Evolutionary conservation across 768 basidiomycete species (phyloP).

Genomic region (Tricholoma matsutake): DNA sequence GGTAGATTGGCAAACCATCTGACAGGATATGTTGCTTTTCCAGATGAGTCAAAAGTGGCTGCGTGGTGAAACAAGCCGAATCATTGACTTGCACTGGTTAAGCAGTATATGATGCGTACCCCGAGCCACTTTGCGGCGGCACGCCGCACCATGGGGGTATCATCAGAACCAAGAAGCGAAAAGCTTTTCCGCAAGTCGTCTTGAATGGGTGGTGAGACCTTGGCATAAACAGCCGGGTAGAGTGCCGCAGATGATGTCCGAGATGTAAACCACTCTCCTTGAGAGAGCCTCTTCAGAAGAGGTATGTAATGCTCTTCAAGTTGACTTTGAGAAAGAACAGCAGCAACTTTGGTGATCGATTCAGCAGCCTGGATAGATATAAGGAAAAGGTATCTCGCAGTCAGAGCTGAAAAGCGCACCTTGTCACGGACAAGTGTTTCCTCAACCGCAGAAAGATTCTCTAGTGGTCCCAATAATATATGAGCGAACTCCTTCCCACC

Average conservation of each 20-base stretch:
- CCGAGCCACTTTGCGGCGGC: constrained; percentile 97
- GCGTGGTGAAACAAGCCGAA: constrained; percentile 2
- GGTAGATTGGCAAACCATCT: constrained; percentile 90
- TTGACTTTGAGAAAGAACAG: constrained; percentile 70
- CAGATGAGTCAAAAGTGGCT: constrained; percentile 81
- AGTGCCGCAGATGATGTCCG: constrained; percentile 94
- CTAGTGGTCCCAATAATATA: constrained; percentile 84
- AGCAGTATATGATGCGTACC: constrained; percentile 47
- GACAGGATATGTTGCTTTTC: constrained; percentile 77
- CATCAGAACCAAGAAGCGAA: constrained; percentile 79
- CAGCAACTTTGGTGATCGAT: constrained; percentile 88
- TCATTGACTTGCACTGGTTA: not conserved
- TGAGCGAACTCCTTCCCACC: constrained; percentile 89
- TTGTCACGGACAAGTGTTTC: constrained; percentile 98
- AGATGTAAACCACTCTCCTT: constrained; percentile 98
- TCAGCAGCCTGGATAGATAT: constrained; percentile 73
- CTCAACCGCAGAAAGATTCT: constrained; percentile 94
- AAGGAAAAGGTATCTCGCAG: constrained; percentile 7
- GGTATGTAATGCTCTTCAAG: constrained; percentile 92
- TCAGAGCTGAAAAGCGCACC: constrained; percentile 42
- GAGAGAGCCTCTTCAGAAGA: constrained; percentile 81
- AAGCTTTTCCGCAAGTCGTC: constrained; percentile 90
- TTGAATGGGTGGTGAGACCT: constrained; percentile 68
- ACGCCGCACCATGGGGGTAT: constrained; percentile 97
- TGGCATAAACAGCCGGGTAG: constrained; percentile 86